Evolutionary conservation across 371 early-diverging fungal genomes (phyloP).

Genomic region (Capillidium rhysosporum): DNA sequence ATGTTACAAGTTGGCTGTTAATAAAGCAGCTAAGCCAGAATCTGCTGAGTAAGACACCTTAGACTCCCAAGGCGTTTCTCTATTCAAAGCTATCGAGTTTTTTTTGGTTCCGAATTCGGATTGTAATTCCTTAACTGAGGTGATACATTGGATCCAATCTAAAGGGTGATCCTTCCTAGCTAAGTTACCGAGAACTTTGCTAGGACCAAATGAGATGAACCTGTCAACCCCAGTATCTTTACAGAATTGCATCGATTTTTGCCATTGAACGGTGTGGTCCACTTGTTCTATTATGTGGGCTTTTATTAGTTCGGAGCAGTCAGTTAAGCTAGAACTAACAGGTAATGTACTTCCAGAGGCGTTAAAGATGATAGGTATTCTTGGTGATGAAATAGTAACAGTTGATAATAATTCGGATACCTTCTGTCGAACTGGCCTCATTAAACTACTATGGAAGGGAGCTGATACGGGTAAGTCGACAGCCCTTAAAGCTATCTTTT

Average conservation of each 20-base stretch:
- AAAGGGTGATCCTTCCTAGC: conserved; percentile 69
- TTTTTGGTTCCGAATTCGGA: background rate
- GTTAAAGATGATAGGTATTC: conserved; percentile 73
- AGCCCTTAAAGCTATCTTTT: conserved; percentile 63
- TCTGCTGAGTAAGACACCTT: background rate
- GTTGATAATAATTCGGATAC: conserved; percentile 47
- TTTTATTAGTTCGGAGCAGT: conserved; percentile 34
- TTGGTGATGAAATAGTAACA: conserved; percentile 34
- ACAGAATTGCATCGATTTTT: conserved; percentile 56
- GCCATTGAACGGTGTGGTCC: conserved; percentile 77
- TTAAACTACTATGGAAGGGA: conserved; percentile 83
- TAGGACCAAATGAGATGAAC: conserved; percentile 75
- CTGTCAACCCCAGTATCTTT: conserved; percentile 54
- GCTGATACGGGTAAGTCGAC: conserved; percentile 85
- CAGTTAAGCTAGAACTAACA: conserved; percentile 17
- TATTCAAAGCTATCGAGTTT: too few species aligned
- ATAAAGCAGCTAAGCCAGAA: background rate
- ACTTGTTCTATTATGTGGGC: conserved; percentile 52
- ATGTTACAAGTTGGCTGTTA: background rate
- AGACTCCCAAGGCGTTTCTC: background rate
- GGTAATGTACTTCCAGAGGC: background rate
- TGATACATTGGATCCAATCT: conserved; percentile 30
- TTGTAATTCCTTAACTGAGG: background rate
- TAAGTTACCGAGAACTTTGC: conserved; percentile 70
- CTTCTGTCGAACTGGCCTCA: conserved; percentile 60